phyloP scores from a whole-genome alignment of 2,329 filamentous ascomycete species.

The Phialophora chinensis region DNA sequence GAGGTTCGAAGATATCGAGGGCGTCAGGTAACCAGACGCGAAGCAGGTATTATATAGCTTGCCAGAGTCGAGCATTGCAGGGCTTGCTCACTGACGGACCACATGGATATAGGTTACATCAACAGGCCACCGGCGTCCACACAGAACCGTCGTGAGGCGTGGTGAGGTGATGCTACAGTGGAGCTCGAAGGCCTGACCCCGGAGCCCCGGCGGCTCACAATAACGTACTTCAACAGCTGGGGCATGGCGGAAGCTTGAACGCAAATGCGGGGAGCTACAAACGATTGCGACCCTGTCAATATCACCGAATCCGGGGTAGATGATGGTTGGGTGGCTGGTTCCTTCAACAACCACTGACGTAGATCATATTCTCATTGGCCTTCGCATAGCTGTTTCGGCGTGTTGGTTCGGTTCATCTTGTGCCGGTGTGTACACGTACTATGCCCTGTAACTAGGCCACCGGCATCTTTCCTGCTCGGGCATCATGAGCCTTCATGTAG shows the following conservation, averaged over 20 bases:
- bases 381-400: neutral
- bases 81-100: neutral
- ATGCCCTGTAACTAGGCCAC: constrained; percentile 7
- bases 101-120: constrained; percentile 1
- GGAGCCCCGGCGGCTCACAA: neutral
- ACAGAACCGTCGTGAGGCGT: neutral
- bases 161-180: constrained; percentile 13
- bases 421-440: constrained; percentile 1
- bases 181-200: neutral
- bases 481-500: neutral
- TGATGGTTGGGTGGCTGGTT: neutral
- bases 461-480: constrained; percentile 30
- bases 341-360: neutral
- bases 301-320: constrained; percentile 16
- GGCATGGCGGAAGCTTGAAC: constrained; percentile 1
- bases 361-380: constrained; percentile 12
- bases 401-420: constrained; percentile 8
- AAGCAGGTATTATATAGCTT: neutral
- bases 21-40: neutral
- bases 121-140: neutral
- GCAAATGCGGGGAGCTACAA: neutral
- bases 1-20: neutral
- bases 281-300: constrained; percentile 8
- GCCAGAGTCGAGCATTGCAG: neutral
- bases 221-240: too few relatives aligned